These are phyloP conservation scores for Tephrocybe sp. DNA, from an alignment of 768 basidiomycete genomes.

Conservation along the genomic window DNA sequence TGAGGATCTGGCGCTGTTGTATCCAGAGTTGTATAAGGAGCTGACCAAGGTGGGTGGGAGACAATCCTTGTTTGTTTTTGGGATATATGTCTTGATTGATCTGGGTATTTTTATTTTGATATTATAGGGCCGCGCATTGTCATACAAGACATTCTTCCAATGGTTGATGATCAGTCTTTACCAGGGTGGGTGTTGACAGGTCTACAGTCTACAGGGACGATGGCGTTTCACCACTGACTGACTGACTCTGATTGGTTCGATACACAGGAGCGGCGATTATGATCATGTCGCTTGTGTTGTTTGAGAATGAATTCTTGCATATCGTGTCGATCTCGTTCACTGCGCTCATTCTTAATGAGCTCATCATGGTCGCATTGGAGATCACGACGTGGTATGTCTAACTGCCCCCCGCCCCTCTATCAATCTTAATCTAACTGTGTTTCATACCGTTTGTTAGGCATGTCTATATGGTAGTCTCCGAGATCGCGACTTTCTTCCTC, in stretches of 20 bases:
- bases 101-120: constrained; percentile 1
- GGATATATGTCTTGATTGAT: not conserved
- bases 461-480: constrained; percentile 90
- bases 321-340: constrained; percentile 99
- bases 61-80: not conserved
- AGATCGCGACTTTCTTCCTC: constrained; percentile 83
- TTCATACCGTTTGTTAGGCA: constrained; percentile 57
- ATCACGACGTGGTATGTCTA: constrained; percentile 86
- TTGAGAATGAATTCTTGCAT: constrained; percentile 96
- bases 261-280: constrained; percentile 89
- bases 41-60: constrained; percentile 82
- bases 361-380: constrained; percentile 98
- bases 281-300: constrained; percentile 94
- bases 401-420: not conserved
- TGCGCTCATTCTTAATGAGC: constrained; percentile 91
- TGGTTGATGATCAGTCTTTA: constrained; percentile 98
- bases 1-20: constrained; percentile 91
- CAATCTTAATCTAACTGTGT: too few relatives aligned
- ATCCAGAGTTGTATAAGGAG: constrained; percentile 98
- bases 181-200: constrained; percentile 61
- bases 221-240: constrained; percentile 1
- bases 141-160: constrained; percentile 97
- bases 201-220: not conserved
- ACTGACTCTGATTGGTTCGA: not conserved
- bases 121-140: constrained; percentile 86